Base-by-base conservation (phyloP, 2,329 filamentous ascomycete genomes). In the Didymella pomorum region DNA sequence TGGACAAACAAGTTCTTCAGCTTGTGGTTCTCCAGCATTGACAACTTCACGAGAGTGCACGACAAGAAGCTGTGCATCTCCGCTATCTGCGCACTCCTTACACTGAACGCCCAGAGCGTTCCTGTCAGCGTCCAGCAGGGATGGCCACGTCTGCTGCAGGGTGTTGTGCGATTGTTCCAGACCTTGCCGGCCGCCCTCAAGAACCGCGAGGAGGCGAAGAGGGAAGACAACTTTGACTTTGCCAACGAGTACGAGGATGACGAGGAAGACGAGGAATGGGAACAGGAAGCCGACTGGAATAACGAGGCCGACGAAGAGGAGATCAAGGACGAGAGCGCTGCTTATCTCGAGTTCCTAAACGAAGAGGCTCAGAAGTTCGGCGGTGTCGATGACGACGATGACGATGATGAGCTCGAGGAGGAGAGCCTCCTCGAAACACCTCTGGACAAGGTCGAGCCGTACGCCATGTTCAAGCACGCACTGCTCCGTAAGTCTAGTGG, bases 1-100 rank as follows among this genome's bases (percentile, higher is more conserved):
- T 97, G 93, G 94, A 98, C 95, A 7, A 98, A 98, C 80, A 96
- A 96, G 75, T 99, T 99, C 81, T 99, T 99, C 83, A 97, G 92
- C 79, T 82, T 96, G 58, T 99, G 95, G 95, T 99, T 99, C 78
- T 92, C 92, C 41, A 96, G 89, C 80, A 99, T 99, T 81, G 90
- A 96, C 62, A 89, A 87, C 71, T 98, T 99, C 80, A 91, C 87
- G 51, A 87, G 95, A 41, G 95, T 99, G 2, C 95, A 99, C 76
- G 95, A 99, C 82, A 99, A 99, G 86, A 99, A 97, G 83, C 84
- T 99, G 25, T 97, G 92, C 62, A 97, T 99, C 69, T 91, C 93
- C 18, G 94, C 93, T 45, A 98, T 99, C 68, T 89, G 91, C 58
- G 86, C 92, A 6, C 86, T 99, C 11, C 86, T 99, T 50, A 91